Evolutionary conservation across 176 grass and related monocot genomes (phyloP).

Genomic region (Dendrocalamus sinicus): DNA sequence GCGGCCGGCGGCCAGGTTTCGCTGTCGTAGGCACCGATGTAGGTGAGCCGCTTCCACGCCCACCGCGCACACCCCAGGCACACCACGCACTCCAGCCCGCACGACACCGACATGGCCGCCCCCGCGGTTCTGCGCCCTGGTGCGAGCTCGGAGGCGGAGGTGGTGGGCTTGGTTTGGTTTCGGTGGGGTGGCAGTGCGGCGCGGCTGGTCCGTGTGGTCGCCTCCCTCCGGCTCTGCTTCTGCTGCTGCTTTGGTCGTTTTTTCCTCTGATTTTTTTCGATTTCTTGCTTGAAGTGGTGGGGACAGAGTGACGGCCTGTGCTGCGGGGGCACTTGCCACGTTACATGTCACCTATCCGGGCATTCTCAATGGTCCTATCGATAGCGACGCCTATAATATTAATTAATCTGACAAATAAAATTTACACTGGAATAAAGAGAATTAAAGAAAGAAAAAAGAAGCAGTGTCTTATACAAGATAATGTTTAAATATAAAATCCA

Average conservation of each 20-base stretch:
- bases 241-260: not conserved
- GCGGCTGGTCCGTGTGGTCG: not conserved
- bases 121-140: not conserved
- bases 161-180: not conserved
- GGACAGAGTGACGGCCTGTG: not conserved
- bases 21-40: constrained; percentile 99
- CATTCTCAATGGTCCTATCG: too few relatives aligned
- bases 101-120: constrained; percentile 78
- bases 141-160: not conserved
- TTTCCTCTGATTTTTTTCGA: not conserved
- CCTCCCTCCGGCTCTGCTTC: not conserved
- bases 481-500: too few relatives aligned
- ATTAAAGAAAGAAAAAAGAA: too few relatives aligned
- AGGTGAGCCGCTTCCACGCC: constrained; percentile 91
- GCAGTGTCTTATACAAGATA: too few relatives aligned
- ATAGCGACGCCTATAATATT: too few relatives aligned
- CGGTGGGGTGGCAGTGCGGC: not conserved
- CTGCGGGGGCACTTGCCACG: not conserved
- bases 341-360: too few relatives aligned
- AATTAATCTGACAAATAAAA: too few relatives aligned
- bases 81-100: constrained; percentile 92
- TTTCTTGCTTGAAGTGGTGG: not conserved
- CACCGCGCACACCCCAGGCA: constrained; percentile 83
- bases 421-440: too few relatives aligned
- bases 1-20: constrained; percentile 81